Base-by-base conservation (phyloP, 163 green algal genomes). In the Trebouxiophyceae sp. region DNA sequence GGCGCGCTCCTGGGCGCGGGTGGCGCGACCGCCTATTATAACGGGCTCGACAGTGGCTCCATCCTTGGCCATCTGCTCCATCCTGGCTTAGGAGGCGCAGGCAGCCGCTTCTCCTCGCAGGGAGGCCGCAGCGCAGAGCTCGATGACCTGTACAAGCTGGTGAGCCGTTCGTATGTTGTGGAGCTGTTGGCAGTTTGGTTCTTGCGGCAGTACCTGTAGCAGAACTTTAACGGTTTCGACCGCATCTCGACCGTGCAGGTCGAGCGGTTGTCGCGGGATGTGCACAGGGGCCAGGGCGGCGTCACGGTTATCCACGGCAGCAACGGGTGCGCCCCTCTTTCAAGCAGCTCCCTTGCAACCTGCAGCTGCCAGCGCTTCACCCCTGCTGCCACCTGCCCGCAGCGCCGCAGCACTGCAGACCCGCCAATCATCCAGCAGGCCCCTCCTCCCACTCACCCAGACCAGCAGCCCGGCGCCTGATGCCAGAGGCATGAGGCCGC, bases 21-120 rank as follows among this genome's bases (percentile, higher is more conserved):
- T 50, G 77, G 64, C 7, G 71, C 77, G 4, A 76, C 77, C 24
- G 71, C 67, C 34, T 75, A 75, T 26, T 78, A 81, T 58, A 58
- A 72, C 23, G 60, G 66, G 32, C 61, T 72, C 7, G 76, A 76
- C 8, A 46, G 71, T 32, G 57, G 77, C 1, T 57, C 39, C 12
- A n/a, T 50, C 39, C 12, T 50, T 12, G 39, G 39, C 39, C 39
- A 50, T 12, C 12, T 50, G 39, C 39, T 50, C 12, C 39, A 16
- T 50, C 19, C 39, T 16, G 19, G 12, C 19, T 50, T 50, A n/a
- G 39, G 39, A 50, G 39, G 39, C 39, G 19, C 12, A 16, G 39
- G 39, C 39, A 50, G 39, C 12, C 39, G 39, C n/a, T n/a, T n/a
- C n/a, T n/a, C 39, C 39, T 50, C 39, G 12, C 39, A 16, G 26